These are phyloP conservation scores for Colletotrichum costaricense DNA, from an alignment of 2,329 filamentous ascomycete genomes.

Conservation along the genomic window DNA sequence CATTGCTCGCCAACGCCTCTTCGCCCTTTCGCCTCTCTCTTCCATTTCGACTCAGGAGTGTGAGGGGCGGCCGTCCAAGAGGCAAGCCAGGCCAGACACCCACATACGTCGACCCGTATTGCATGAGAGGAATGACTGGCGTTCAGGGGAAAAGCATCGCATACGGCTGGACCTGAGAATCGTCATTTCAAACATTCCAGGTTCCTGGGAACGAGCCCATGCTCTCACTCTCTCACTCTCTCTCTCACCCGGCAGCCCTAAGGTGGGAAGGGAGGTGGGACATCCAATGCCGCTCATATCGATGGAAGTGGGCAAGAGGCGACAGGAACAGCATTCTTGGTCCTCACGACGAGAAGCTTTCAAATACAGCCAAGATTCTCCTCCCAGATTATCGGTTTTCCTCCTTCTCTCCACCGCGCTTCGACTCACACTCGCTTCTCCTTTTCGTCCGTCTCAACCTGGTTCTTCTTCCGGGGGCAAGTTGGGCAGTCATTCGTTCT, in stretches of 20 bases:
- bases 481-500: slow-evolving; percentile 28
- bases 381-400: not conserved
- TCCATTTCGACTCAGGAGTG: not conserved
- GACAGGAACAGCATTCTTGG: not conserved
- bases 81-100: not conserved
- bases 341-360: slow-evolving; percentile 9
- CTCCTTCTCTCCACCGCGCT: slow-evolving; percentile 6
- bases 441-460: slow-evolving; percentile 9
- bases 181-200: slow-evolving; percentile 28
- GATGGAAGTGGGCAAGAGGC: not conserved
- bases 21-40: not conserved
- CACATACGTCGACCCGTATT: not conserved
- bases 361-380: slow-evolving; percentile 31
- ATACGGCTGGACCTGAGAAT: slow-evolving; percentile 18
- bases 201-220: not conserved
- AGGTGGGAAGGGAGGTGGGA: not conserved
- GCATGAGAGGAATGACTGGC: slow-evolving; percentile 17
- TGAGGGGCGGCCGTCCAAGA: not conserved
- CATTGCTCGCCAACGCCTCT: not conserved
- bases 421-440: slow-evolving; percentile 26
- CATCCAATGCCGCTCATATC: not conserved
- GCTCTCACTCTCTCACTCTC: not conserved
- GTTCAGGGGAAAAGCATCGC: slow-evolving; percentile 16
- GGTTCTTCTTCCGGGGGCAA: slow-evolving; percentile 15
- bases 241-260: not conserved